These are phyloP conservation scores for Arabidopsis arenosa DNA, from an alignment of 345 rosid genomes.

Conservation along the genomic window DNA sequence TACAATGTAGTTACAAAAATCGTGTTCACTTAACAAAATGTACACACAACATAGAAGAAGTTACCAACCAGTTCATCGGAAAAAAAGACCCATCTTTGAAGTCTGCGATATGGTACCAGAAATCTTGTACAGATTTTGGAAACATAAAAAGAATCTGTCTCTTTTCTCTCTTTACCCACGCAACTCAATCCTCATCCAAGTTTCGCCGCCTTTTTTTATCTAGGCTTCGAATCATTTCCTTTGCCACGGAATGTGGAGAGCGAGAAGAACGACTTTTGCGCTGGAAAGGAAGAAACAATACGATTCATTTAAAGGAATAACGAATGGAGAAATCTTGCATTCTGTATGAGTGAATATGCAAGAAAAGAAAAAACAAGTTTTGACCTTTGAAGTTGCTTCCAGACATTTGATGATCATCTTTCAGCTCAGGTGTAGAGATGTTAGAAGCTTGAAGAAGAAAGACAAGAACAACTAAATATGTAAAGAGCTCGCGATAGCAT, in stretches of 20 bases:
- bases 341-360: background rate
- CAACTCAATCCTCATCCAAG: background rate
- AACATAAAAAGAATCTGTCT: background rate
- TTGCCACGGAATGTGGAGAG: conserved; percentile 82
- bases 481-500: conserved; percentile 21
- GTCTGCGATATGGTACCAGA: background rate
- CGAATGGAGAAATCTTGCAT: conserved; percentile 1
- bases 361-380: background rate
- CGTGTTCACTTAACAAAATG: conserved; percentile 22
- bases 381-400: conserved; percentile 93
- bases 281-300: conserved; percentile 50
- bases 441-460: conserved; percentile 57
- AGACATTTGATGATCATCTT: conserved; percentile 73
- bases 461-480: conserved; percentile 13
- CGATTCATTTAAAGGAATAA: background rate
- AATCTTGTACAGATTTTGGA: background rate
- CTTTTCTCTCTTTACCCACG: background rate
- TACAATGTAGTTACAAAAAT: conserved; percentile 10
- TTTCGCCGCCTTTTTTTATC: conserved; percentile 36
- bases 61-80: background rate
- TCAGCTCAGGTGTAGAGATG: conserved; percentile 73
- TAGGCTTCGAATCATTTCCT: conserved; percentile 74
- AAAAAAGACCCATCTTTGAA: background rate
- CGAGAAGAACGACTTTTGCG: conserved; percentile 81
- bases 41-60: conserved; percentile 23